These are phyloP conservation scores for Gossypium bickii DNA, from an alignment of 345 rosid species.

Conservation along the genomic window DNA sequence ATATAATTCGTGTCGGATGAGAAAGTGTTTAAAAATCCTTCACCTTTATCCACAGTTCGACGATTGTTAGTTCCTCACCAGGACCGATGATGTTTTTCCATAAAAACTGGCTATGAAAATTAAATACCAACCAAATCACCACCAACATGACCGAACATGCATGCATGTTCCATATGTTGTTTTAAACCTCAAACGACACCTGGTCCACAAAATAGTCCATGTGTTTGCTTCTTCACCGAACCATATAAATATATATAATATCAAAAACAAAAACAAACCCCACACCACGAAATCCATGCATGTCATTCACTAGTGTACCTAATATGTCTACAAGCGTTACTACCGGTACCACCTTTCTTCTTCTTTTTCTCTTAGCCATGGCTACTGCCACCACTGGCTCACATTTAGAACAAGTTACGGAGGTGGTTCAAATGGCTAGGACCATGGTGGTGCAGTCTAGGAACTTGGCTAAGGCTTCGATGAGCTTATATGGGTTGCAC, in stretches of 20 bases:
- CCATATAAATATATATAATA: background rate
- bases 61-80: background rate
- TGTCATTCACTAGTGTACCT: background rate
- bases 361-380: conserved; percentile 29
- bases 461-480: conserved; percentile 22
- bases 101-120: background rate
- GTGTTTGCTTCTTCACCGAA: conserved; percentile 14
- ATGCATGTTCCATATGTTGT: background rate
- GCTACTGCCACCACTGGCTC: conserved; percentile 20
- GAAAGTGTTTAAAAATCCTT: background rate
- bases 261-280: background rate
- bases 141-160: background rate
- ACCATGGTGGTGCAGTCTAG: conserved; percentile 27
- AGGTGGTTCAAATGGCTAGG: conserved; percentile 33
- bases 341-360: background rate
- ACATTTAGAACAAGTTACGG: conserved; percentile 9
- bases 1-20: background rate
- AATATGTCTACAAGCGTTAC: conserved; percentile 26
- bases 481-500: conserved; percentile 10
- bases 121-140: background rate
- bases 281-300: conserved; percentile 7
- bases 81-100: background rate
- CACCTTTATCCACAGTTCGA: background rate
- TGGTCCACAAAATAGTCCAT: conserved; percentile 1
- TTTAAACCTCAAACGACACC: conserved; percentile 4